phyloP scores from a whole-genome alignment of 495 filamentous ascomycete genomes.

The Saxispiralis lemnorum region DNA sequence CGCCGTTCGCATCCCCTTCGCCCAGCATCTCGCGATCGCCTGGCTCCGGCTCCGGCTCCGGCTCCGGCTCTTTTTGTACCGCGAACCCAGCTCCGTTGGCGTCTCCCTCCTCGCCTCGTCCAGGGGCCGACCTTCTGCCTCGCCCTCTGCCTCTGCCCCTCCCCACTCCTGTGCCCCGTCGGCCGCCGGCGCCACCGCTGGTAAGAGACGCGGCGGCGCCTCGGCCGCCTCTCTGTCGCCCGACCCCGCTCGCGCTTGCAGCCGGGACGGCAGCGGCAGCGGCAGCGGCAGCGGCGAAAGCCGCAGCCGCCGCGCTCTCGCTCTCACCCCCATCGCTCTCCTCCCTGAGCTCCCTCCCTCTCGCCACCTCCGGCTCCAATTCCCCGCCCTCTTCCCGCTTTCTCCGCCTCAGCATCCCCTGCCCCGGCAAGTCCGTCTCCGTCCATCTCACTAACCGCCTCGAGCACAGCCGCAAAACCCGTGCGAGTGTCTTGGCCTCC shows the following conservation, averaged over 20 bases:
- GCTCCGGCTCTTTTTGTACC: constrained; percentile 1
- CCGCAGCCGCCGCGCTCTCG: constrained; percentile 2
- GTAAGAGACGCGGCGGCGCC: not conserved
- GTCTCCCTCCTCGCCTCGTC: constrained; percentile 13
- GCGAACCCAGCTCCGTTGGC: constrained; percentile 12
- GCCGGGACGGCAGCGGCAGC: not conserved
- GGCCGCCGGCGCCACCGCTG: not conserved
- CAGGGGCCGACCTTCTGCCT: not conserved
- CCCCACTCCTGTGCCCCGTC: constrained; percentile 1
- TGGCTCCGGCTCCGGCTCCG: constrained; percentile 14
- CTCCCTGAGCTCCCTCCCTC: constrained; percentile 1
- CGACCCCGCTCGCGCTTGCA: not conserved
- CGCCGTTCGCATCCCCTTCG: constrained; percentile 10
- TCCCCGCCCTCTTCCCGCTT: not conserved
- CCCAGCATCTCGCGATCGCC: constrained; percentile 17
- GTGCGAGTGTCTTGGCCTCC: constrained; percentile 17
- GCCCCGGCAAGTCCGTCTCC: constrained; percentile 6
- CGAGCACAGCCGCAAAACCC: constrained; percentile 11
- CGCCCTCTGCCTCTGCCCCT: constrained; percentile 3
- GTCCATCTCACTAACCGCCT: constrained; percentile 24
- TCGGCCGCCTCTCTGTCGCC: constrained; percentile 1
- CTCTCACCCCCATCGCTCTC: constrained; percentile 6
- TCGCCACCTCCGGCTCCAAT: not conserved
- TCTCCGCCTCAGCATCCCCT: constrained; percentile 7
- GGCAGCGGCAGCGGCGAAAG: not conserved